Conservation (phyloP, 495 filamentous ascomycete genomes). For the Penicillium cataractarum region DNA sequence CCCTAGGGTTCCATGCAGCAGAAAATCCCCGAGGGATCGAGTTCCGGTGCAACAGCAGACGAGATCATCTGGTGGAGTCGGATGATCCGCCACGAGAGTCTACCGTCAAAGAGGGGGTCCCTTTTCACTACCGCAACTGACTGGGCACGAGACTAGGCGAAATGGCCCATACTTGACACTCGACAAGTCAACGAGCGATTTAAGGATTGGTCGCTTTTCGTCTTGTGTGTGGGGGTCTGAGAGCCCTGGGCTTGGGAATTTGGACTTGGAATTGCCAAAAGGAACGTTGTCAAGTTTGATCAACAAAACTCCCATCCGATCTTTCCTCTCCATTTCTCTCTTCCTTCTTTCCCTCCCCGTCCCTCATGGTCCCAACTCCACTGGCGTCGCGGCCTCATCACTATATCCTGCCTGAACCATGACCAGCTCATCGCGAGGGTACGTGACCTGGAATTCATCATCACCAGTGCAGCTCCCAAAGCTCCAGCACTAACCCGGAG, state of each 20-base stretch:
- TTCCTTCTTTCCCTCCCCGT: not conserved
- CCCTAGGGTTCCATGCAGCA: not conserved
- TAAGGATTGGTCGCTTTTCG: not conserved
- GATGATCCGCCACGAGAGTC: constrained; percentile 9
- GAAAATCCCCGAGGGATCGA: not conserved
- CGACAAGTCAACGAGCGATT: not conserved
- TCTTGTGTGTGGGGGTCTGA: constrained; percentile 4
- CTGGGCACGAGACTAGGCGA: not conserved
- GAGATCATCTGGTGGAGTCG: constrained; percentile 3
- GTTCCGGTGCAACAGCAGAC: not conserved
- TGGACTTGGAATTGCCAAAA: constrained; percentile 2
- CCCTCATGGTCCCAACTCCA: not conserved
- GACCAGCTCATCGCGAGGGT: not conserved
- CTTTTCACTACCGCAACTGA: too few species aligned
- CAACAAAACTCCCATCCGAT: not conserved
- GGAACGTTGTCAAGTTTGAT: not conserved
- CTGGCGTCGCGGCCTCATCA: not conserved
- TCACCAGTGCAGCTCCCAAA: not conserved
- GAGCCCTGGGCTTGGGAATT: too few species aligned
- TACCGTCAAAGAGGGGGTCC: too few species aligned
- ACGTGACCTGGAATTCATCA: not conserved
- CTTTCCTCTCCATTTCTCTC: not conserved
- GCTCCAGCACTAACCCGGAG: constrained; percentile 1
- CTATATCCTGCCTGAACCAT: constrained; percentile 2
- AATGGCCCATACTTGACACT: not conserved